These are phyloP conservation scores for Raffaelea ambrosiae DNA, from an alignment of 2,329 filamentous ascomycete species.

Conservation along the genomic window DNA sequence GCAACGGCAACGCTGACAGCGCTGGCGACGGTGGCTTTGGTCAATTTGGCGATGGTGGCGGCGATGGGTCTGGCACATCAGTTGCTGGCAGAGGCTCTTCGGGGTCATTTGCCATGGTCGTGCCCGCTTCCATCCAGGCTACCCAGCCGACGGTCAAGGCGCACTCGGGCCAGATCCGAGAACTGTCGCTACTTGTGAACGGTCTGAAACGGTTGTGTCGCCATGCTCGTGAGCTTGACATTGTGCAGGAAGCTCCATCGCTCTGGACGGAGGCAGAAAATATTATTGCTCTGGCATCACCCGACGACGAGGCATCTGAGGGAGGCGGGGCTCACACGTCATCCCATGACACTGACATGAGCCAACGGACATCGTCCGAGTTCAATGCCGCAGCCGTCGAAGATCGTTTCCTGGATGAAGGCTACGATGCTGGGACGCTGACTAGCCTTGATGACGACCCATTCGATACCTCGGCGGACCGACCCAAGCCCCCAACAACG, in stretches of 20 bases:
- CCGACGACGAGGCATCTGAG: slow-evolving; percentile 46
- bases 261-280: slow-evolving; percentile 78
- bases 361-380: slow-evolving; percentile 25
- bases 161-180: slow-evolving; percentile 74
- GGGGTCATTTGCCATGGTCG: slow-evolving; percentile 48
- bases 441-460: slow-evolving; percentile 35
- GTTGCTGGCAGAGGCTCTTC: slow-evolving; percentile 26
- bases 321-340: slow-evolving; percentile 29
- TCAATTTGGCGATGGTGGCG: background rate
- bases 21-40: slow-evolving; percentile 2
- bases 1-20: slow-evolving; percentile 21
- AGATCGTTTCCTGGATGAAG: slow-evolving; percentile 36
- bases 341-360: slow-evolving; percentile 25
- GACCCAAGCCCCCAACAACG: background rate
- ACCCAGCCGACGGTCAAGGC: slow-evolving; percentile 75
- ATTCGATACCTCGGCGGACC: slow-evolving; percentile 27
- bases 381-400: slow-evolving; percentile 32
- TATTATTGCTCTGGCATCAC: slow-evolving; percentile 75
- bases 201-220: slow-evolving; percentile 71
- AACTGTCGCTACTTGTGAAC: slow-evolving; percentile 73
- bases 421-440: slow-evolving; percentile 36
- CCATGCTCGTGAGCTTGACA: slow-evolving; percentile 58
- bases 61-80: background rate
- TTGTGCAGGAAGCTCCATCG: slow-evolving; percentile 51
- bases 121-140: slow-evolving; percentile 71